Evolutionary conservation across 2,329 filamentous ascomycete species (phyloP), one percentile per base, ranked within the genome.

Genomic region (Reticulascus tulasneorum): DNA sequence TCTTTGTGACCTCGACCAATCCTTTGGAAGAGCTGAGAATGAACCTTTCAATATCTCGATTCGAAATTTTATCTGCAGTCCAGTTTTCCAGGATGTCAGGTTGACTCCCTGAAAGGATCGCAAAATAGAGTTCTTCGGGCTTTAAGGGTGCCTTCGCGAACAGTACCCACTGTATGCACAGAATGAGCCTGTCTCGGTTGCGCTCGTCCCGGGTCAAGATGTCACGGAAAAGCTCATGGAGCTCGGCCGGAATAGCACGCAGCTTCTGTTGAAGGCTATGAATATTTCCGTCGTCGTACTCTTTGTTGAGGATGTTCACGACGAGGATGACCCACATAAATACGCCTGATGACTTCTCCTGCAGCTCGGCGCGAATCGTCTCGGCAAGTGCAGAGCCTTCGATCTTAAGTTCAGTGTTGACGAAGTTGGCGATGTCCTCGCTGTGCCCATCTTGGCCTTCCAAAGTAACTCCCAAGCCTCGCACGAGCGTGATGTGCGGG

Each of bases 321-420:
- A 68, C 65, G 1, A 69, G 38, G 5, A 58, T 59, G 8, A 61
- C 55, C 65, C 64, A 69, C 30, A 71, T 52, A 32, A 72, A 72
- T 22, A 71, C 51, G 0, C 62, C 60, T 1, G 55, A 49, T 2
- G 34, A 26, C 22, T 32, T 38, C 13, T 37, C 24, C 5, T 38
- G 23, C 6, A 40, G 6, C 16, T 24, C 12, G 5, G 3, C 4
- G 17, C 24, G 13, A 9, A 40, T 23, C 5, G 29, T 23, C 6
- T 35, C 23, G 3, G 8, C 15, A 11, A 25, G n/a, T 2, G 8
- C 1, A 0, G 9, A 22, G 5, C 30, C 12, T 2, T 6, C 4
- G 3, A 39, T 66, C 34, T 23, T 12, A 9, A 56, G 37, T 4
- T 45, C 10, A 1, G 20, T 29, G 3, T 28, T 26, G 3, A 58